Percentiles rank a stretch among this genome's conserved stretches.
Conservation (phyloP, 306 rosid genomes). For the Lupinus albus region DNA sequence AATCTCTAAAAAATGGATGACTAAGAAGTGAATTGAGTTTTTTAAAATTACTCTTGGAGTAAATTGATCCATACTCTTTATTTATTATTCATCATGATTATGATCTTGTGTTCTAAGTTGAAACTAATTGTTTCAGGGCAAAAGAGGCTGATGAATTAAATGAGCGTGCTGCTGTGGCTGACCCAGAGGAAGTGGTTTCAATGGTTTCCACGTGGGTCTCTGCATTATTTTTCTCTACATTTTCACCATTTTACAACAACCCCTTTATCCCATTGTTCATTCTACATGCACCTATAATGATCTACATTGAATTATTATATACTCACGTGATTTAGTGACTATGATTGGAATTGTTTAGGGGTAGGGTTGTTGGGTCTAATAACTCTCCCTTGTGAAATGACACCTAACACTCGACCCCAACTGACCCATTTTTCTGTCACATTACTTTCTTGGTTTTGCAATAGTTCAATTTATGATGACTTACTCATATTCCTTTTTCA, state of each 20-base stretch:
- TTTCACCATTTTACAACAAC: background rate
- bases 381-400: constrained; percentile 27
- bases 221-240: constrained; percentile 9
- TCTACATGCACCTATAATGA: constrained; percentile 33
- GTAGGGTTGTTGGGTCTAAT: constrained; percentile 42
- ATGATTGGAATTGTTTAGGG: constrained; percentile 15
- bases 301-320: constrained; percentile 8
- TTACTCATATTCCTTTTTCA: constrained; percentile 18
- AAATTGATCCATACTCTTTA: too few relatives aligned
- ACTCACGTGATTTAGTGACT: constrained; percentile 41
- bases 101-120: constrained; percentile 8
- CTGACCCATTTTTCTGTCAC: constrained; percentile 34
- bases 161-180: constrained; percentile 51
- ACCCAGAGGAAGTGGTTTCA: constrained; percentile 55
- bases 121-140: constrained; percentile 53
- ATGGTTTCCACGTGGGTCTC: constrained; percentile 75
- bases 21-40: too few relatives aligned
- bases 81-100: background rate
- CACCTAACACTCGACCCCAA: constrained; percentile 47
- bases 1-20: too few relatives aligned
- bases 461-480: constrained; percentile 23
- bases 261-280: constrained; percentile 20
- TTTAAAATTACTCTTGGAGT: too few relatives aligned
- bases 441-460: constrained; percentile 36
- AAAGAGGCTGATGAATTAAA: constrained; percentile 48